A percentile compares a stretch with the other conserved stretches of the same genome.
Conservation (phyloP, 257 asterid genomes). For the Coffea eugenioides region DNA sequence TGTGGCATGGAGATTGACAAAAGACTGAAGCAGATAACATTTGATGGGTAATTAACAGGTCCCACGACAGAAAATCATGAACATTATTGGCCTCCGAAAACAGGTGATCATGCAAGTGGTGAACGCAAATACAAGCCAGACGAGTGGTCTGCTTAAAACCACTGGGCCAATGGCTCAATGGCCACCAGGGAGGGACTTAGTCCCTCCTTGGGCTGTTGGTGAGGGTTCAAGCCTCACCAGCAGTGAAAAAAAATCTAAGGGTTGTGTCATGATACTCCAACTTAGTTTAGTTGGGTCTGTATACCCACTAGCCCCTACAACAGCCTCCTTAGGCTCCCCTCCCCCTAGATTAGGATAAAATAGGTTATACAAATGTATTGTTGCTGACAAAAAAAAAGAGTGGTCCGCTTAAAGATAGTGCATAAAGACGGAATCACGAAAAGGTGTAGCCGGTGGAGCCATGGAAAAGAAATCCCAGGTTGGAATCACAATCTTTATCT, state of each 20-base stretch:
- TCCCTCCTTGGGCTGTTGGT: too few species aligned
- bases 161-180: too few species aligned
- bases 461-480: not conserved
- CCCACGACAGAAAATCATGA: slow-evolving; percentile 12
- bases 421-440: slow-evolving; percentile 7
- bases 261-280: too few species aligned
- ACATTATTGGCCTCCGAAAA: slow-evolving; percentile 6
- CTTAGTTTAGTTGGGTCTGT: too few species aligned
- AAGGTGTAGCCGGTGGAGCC: slow-evolving; percentile 2
- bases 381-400: not conserved
- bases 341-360: too few species aligned
- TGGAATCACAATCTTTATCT: slow-evolving; percentile 2
- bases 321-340: too few species aligned
- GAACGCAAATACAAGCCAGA: slow-evolving; percentile 9
- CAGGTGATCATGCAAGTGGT: slow-evolving; percentile 18
- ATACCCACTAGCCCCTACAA: too few species aligned
- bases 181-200: too few species aligned
- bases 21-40: not conserved
- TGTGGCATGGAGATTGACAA: slow-evolving; percentile 1
- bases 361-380: too few species aligned
- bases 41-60: not conserved
- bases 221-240: too few species aligned
- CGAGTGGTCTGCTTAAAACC: slow-evolving; percentile 12
- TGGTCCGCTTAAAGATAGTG: slow-evolving; percentile 18
- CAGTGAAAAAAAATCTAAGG: too few species aligned